Evolutionary conservation across 1,284 basidiomycete genomes (phyloP), one percentile per base, ranked within the genome.

Genomic region (Cutaneotrichosporon curvatum): DNA sequence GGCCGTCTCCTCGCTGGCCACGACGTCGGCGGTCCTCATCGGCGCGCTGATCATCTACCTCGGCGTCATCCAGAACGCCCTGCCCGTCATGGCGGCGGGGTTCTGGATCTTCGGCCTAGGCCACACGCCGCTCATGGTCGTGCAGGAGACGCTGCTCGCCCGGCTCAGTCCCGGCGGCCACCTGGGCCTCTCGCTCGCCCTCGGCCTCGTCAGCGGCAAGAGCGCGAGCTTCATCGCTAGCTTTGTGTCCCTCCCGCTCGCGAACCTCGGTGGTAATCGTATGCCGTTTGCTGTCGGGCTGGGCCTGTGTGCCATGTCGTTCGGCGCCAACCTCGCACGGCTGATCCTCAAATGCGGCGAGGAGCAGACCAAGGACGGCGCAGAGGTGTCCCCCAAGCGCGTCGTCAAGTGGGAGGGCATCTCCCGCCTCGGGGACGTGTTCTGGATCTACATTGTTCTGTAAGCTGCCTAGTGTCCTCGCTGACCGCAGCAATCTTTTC

Each of bases 121-220:
- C 4, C 75, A 84, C 43, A 83, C 81, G 56, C 85, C 85, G 1
- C 74, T 87, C 10, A 80, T 84, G 4, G 84, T 68, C 28, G 61
- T 61, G 4, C 65, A 71, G 49, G 68, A 67, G 45, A 60, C 63
- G 15, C 58, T 61, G 4, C 83, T 87, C 43, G 83, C 86, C 40
- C 82, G 82, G 18, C 85, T 86, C 18, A 58, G 57, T 72, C 81
- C 78, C 52, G 79, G 80, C 0, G 81, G 81, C 61, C 83, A 84
- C n/a, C 74, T 87, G 2, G 85, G 84, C 5, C 73, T 84, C 4
- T 84, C 83, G 1, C 79, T 87, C 71, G 85, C 84, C 1, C 74
- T 87, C 31, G 85, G 85, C 18, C 79, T 87, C 14, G 78, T 87
- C 16, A 82, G 79, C 4, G 85, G 85, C 40, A 87, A 87, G 63